phyloP scores from a whole-genome alignment of 805 yeast genomes.

The Zygosaccharomyces pseudorouxii region DNA sequence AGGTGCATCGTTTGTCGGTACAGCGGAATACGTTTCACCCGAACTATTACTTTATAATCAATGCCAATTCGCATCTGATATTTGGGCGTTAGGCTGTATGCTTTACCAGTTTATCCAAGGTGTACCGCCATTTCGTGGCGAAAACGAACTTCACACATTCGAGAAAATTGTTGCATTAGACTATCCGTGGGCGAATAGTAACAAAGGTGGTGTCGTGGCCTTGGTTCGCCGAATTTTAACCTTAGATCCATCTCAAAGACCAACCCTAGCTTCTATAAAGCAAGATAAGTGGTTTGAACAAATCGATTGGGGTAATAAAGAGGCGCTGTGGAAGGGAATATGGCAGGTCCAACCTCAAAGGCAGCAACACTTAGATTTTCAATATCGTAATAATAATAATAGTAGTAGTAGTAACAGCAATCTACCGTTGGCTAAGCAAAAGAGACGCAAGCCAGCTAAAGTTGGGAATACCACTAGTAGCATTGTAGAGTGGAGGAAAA shows the following conservation, averaged over 20 bases:
- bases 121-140: slow-evolving; percentile 83
- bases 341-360: slow-evolving; percentile 49
- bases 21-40: slow-evolving; percentile 95
- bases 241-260: slow-evolving; percentile 65
- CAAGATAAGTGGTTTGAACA: slow-evolving; percentile 65
- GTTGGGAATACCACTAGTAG: slow-evolving; percentile 32
- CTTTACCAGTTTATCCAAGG: slow-evolving; percentile 80
- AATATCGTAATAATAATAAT: slow-evolving; percentile 14
- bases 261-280: slow-evolving; percentile 53
- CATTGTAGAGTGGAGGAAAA: slow-evolving; percentile 38
- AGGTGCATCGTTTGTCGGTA: slow-evolving; percentile 85
- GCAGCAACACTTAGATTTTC: slow-evolving; percentile 17
- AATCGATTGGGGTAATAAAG: slow-evolving; percentile 62
- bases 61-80: slow-evolving; percentile 78
- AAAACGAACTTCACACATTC: slow-evolving; percentile 79
- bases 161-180: slow-evolving; percentile 79
- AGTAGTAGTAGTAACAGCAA: slow-evolving; percentile 25
- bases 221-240: slow-evolving; percentile 63
- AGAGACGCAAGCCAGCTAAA: slow-evolving; percentile 29
- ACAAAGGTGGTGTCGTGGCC: slow-evolving; percentile 59
- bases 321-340: slow-evolving; percentile 65
- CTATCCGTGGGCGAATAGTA: slow-evolving; percentile 49
- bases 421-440: slow-evolving; percentile 29
- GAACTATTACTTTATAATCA: slow-evolving; percentile 73
- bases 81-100: slow-evolving; percentile 95